Percentiles rank a stretch among this genome's conserved stretches.
These are phyloP conservation scores for Botrytis byssoidea DNA, from an alignment of 2,329 filamentous ascomycete species.

Conservation along the genomic window DNA sequence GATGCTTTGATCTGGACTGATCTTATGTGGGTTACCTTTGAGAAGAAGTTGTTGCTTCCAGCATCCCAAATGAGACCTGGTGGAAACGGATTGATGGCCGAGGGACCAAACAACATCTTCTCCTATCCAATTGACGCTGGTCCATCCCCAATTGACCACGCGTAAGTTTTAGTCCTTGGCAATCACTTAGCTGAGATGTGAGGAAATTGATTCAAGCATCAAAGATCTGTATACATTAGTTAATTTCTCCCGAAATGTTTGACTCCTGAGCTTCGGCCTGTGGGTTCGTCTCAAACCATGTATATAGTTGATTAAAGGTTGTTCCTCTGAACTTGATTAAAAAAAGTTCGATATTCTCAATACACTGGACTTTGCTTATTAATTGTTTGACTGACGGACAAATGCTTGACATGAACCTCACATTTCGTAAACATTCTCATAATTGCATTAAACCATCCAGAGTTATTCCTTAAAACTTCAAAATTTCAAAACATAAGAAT, in stretches of 20 bases:
- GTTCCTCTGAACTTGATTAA: not conserved
- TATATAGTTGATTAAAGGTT: not conserved
- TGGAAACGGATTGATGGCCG: conserved; percentile 23
- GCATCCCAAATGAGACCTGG: conserved; percentile 27
- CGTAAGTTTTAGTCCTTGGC: not conserved
- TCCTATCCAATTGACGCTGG: conserved; percentile 27
- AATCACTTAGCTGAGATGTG: not conserved
- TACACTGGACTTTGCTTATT: not conserved
- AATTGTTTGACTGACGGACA: not conserved
- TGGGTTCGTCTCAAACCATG: not conserved
- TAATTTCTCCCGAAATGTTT: not conserved
- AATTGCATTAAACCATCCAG: not conserved
- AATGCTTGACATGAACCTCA: not conserved
- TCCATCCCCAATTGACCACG: conserved; percentile 23
- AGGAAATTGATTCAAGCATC: not conserved
- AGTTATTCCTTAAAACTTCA: not conserved
- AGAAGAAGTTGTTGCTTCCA: conserved; percentile 26
- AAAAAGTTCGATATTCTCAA: not conserved
- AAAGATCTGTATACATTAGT: not conserved
- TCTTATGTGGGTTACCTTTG: conserved; percentile 26
- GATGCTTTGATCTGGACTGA: conserved; percentile 26
- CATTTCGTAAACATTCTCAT: not conserved
- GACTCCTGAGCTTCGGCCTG: not conserved
- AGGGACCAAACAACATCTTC: conserved; percentile 25
- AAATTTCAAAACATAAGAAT: not conserved